These are phyloP conservation scores for Cyclotella sp. DNA, from an alignment of 108 stramenopile species.

Conservation along the genomic window DNA sequence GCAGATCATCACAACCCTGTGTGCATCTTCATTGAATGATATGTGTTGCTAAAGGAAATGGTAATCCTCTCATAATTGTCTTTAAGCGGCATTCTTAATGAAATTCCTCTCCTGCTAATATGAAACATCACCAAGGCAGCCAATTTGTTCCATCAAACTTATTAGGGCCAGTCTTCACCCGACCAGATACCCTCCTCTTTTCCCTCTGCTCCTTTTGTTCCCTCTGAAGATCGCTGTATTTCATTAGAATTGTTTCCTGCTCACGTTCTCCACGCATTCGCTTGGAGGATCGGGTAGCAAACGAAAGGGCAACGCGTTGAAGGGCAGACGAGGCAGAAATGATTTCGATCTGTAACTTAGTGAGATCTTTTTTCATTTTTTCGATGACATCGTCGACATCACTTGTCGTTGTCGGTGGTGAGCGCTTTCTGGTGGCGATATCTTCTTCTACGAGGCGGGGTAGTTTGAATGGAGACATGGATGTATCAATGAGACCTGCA, in stretches of 20 bases:
- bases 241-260: slow-evolving; percentile 8
- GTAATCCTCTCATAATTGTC: too few relatives aligned
- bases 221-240: slow-evolving; percentile 21
- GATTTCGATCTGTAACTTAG: slow-evolving; percentile 12
- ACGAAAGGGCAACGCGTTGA: slow-evolving; percentile 18
- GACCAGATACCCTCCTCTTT: slow-evolving; percentile 21
- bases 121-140: slow-evolving; percentile 19
- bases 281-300: neutral
- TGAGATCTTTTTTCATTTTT: slow-evolving; percentile 27
- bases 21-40: too few relatives aligned
- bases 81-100: too few relatives aligned
- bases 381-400: slow-evolving; percentile 29
- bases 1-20: too few relatives aligned
- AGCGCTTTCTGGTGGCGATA: neutral
- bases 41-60: too few relatives aligned
- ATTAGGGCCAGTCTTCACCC: slow-evolving; percentile 14
- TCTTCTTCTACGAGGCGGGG: slow-evolving; percentile 19
- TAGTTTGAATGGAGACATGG: neutral
- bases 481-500: slow-evolving; percentile 37
- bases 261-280: slow-evolving; percentile 17
- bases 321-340: slow-evolving; percentile 9
- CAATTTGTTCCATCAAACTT: slow-evolving; percentile 29
- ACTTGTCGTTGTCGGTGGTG: slow-evolving; percentile 14
- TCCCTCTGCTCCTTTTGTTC: slow-evolving; percentile 16
- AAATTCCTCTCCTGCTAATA: too few relatives aligned